phyloP scores from a whole-genome alignment of 2,329 filamentous ascomycete species.

The Xylariales sp. region DNA sequence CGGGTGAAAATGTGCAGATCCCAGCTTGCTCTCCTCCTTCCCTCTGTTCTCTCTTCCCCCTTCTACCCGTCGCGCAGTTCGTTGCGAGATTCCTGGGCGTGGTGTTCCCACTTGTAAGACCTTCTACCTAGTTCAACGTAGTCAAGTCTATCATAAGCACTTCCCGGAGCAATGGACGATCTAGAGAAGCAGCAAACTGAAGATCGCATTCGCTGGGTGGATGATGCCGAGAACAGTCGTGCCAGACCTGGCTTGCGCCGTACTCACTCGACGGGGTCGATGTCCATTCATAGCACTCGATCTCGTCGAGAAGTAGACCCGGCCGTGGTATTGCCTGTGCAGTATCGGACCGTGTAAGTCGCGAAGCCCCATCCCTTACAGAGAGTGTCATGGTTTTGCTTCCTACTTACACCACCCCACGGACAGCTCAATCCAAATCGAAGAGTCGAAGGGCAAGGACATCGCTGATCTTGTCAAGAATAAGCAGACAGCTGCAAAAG shows the following conservation, averaged over 20 bases:
- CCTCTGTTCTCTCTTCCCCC: too few relatives aligned
- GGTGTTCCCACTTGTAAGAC: too few relatives aligned
- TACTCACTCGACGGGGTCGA: slow-evolving; percentile 28
- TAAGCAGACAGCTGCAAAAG: slow-evolving; percentile 37
- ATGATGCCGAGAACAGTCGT: slow-evolving; percentile 28
- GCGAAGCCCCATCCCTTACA: not conserved
- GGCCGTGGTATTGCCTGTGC: slow-evolving; percentile 41
- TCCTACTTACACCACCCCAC: not conserved
- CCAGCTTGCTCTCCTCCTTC: too few relatives aligned
- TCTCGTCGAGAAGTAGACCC: slow-evolving; percentile 35
- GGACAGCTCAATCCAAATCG: slow-evolving; percentile 48
- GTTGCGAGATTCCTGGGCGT: too few relatives aligned
- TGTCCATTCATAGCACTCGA: slow-evolving; percentile 35
- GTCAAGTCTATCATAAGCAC: not conserved
- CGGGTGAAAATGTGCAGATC: slow-evolving; percentile 1
- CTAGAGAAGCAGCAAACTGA: slow-evolving; percentile 15
- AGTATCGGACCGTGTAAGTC: slow-evolving; percentile 49
- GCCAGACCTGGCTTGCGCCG: slow-evolving; percentile 18
- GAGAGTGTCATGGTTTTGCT: not conserved
- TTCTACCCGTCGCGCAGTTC: too few relatives aligned
- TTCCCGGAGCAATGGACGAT: slow-evolving; percentile 18
- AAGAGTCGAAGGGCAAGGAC: slow-evolving; percentile 46
- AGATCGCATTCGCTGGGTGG: slow-evolving; percentile 31
- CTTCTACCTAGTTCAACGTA: too few relatives aligned
- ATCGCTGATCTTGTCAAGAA: slow-evolving; percentile 31